Conservation (phyloP, 208 protist genomes). For the Acanthamoeba castellanii region DNA sequence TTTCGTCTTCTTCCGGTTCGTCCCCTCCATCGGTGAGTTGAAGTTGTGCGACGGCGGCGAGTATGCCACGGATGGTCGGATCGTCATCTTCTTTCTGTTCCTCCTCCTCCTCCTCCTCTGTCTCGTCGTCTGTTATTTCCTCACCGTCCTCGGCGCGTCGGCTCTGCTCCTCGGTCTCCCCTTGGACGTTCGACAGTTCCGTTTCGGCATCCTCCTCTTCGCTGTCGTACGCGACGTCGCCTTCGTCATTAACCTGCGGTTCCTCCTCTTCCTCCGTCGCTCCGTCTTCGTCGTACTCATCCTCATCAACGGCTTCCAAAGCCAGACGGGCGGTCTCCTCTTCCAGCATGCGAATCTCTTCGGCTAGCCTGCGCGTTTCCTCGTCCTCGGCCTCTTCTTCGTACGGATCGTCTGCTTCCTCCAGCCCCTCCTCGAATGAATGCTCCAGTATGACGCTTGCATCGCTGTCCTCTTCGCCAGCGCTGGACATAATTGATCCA, state of each 20-base stretch:
- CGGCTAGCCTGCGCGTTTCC: constrained; percentile 1
- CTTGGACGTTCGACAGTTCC: not conserved
- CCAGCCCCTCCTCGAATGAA: not conserved
- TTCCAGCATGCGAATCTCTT: constrained; percentile 63
- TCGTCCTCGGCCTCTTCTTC: constrained; percentile 47
- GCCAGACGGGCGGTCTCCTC: constrained; percentile 62
- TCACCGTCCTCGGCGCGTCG: not conserved
- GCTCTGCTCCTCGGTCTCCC: not conserved
- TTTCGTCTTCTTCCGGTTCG: not conserved
- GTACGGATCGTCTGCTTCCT: not conserved
- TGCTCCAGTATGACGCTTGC: not conserved
- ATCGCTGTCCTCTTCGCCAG: not conserved
- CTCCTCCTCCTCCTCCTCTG: not conserved
- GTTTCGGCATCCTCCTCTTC: not conserved
- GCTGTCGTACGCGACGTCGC: not conserved
- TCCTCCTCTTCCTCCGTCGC: not conserved
- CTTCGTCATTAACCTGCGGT: not conserved
- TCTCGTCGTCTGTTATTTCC: not conserved
- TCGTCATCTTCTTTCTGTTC: not conserved
- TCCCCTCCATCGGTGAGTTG: not conserved
- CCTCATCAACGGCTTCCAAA: not conserved
- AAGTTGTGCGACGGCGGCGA: not conserved
- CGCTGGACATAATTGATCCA: not conserved
- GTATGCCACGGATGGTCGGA: not conserved
- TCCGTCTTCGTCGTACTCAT: not conserved